Evolutionary conservation across 2,329 filamentous ascomycete genomes (phyloP).

Genomic region (Monosporascus sp.): DNA sequence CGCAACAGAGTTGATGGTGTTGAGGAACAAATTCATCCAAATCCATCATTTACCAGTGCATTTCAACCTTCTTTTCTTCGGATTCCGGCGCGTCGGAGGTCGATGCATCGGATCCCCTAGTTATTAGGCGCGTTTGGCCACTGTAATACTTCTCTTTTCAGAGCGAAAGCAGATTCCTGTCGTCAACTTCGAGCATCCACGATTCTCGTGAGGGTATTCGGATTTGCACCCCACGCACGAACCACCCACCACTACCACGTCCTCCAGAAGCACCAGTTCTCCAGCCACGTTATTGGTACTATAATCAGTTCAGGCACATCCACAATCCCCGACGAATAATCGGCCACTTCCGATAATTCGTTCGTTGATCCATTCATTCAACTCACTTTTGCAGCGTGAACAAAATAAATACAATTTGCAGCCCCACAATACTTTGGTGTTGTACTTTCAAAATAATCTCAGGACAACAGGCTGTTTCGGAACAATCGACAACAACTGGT

Average conservation of each 20-base stretch:
- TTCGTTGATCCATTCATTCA: background rate
- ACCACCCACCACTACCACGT: constrained; percentile 12
- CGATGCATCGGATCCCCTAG: constrained; percentile 19
- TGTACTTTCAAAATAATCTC: background rate
- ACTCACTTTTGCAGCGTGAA: background rate
- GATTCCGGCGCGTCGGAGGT: constrained; percentile 19
- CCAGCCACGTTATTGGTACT: background rate
- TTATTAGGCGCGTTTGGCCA: constrained; percentile 7
- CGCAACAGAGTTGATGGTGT: constrained; percentile 4
- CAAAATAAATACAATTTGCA: background rate
- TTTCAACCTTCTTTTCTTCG: constrained; percentile 23
- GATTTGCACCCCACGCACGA: constrained; percentile 18
- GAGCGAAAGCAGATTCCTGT: constrained; percentile 9
- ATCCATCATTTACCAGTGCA: constrained; percentile 28
- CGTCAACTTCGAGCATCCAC: constrained; percentile 10
- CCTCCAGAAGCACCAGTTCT: constrained; percentile 2
- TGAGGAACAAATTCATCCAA: constrained; percentile 29
- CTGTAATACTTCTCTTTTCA: constrained; percentile 9
- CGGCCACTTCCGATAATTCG: background rate
- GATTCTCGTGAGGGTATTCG: constrained; percentile 27
- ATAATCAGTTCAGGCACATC: background rate
- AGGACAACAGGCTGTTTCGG: background rate
- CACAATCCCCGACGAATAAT: background rate
- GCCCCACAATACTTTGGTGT: background rate
- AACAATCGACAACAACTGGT: background rate